Percentiles rank a stretch among this genome's conserved stretches.
Conservation (phyloP, 2,329 filamentous ascomycete species). For the Helicocarpus griseus region DNA sequence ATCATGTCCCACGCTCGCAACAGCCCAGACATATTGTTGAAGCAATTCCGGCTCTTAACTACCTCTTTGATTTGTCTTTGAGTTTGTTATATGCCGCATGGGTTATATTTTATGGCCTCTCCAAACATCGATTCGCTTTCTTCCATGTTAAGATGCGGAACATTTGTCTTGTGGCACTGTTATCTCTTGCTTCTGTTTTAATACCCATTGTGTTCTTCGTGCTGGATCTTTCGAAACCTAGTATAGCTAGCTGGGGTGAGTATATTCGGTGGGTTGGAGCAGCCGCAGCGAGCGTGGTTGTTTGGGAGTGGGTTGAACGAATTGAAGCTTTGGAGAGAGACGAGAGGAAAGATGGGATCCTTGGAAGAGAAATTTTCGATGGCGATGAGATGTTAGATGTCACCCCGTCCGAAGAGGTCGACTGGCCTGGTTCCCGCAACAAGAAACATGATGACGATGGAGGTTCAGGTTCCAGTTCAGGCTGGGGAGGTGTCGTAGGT, state of each 20-base stretch:
- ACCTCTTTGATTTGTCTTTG: conserved; percentile 79
- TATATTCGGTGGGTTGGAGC: conserved; percentile 96
- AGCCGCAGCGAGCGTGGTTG: conserved; percentile 86
- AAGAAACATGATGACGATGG: conserved; percentile 24
- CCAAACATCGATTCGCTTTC: conserved; percentile 83
- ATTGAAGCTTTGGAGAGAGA: conserved; percentile 88
- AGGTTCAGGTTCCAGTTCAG: conserved; percentile 22
- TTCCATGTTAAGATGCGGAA: conserved; percentile 87
- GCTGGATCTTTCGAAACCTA: conserved; percentile 74
- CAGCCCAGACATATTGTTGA: conserved; percentile 67
- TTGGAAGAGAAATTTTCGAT: conserved; percentile 85
- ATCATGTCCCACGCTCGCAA: conserved; percentile 20
- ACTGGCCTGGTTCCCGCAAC: conserved; percentile 28
- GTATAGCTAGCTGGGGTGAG: conserved; percentile 85
- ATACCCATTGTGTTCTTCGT: conserved; percentile 92
- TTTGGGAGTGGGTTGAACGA: conserved; percentile 96
- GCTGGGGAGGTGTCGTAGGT: conserved; percentile 31
- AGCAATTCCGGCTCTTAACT: conserved; percentile 81
- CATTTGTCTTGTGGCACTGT: conserved; percentile 66
- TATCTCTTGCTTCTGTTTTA: conserved; percentile 72
- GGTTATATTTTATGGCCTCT: conserved; percentile 88
- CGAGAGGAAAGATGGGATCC: conserved; percentile 85
- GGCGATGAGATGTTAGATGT: conserved; percentile 84
- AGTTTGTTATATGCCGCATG: conserved; percentile 84
- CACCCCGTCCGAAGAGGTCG: conserved; percentile 48